Base-by-base conservation (phyloP, 306 rosid genomes). In the Glycyrrhiza uralensis region DNA sequence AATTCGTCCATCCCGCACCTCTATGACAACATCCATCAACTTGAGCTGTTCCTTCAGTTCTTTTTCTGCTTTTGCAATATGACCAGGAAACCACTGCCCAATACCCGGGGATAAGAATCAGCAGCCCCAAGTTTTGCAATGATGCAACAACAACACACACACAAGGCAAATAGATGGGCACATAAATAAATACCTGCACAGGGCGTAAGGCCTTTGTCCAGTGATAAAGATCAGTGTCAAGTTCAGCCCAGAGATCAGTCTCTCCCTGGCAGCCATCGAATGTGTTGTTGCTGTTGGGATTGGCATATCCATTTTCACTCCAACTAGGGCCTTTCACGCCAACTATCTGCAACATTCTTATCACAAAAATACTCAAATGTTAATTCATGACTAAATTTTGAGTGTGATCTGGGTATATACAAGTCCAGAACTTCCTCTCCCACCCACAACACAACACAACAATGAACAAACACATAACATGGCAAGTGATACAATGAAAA, bases 41-140 rank as follows among this genome's bases (percentile, higher is more conserved):
- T 82, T 91, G 72, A 93, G 86, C 60, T 93, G 98, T 63, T 79
- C 82, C 82, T 93, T 93, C 11, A 93, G 87, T 61, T 93, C 97
- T 76, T 91, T 91, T 62, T 93, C 98, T 20, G 98, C 88, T 86
- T 93, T 93, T 49, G 96, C 97, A 80, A 93, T 93, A 80, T 93
- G 98, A 63, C 98, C 98, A 28, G 98, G 98, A 82, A 89, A 93
- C 98, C 98, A 93, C 98, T 89, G 85, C 66, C 71, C 80, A 88
- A 69, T 69, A 59, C 3, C 44, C 54, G 65, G 8, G 14, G n/a
- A n/a, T n/a, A 61, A 57, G 1, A 75, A 76, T 76, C 65, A 73
- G 81, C 79, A 76, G n/a, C 1, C 42, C 17, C 36, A 5, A 61
- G n/a, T 58, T 20, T 46, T 2, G 36, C 3, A 76, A 69, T 10